These are phyloP conservation scores for Torulaspora gathmanii DNA, from an alignment of 805 yeast species.

Conservation along the genomic window DNA sequence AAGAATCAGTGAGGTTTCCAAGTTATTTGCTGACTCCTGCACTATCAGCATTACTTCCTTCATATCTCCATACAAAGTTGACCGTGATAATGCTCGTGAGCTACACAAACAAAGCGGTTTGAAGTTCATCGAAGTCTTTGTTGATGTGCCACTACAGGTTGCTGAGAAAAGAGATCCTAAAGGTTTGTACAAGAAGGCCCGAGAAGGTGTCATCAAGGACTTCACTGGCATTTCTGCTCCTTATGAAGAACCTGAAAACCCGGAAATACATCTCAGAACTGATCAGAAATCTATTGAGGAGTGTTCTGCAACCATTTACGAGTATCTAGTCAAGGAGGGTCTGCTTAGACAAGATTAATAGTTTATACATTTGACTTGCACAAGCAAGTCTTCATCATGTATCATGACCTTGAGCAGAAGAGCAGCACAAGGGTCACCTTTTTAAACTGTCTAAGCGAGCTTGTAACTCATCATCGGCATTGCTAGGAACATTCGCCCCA, in stretches of 20 bases:
- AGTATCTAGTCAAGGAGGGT: slow-evolving; percentile 55
- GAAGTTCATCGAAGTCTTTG: slow-evolving; percentile 85
- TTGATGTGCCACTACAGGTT: slow-evolving; percentile 88
- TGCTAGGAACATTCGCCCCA: slow-evolving; percentile 20
- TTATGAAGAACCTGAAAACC: slow-evolving; percentile 81
- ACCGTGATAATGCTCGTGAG: slow-evolving; percentile 80
- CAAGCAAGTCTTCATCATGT: background rate
- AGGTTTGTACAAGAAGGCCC: slow-evolving; percentile 93
- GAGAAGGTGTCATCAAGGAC: slow-evolving; percentile 89
- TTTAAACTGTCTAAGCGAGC: slow-evolving; percentile 82
- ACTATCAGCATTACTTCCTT: slow-evolving; percentile 83
- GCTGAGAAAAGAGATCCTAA: slow-evolving; percentile 98
- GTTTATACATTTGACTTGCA: slow-evolving; percentile 2
- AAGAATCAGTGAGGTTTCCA: slow-evolving; percentile 91
- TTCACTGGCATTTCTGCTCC: slow-evolving; percentile 96
- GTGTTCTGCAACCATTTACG: slow-evolving; percentile 66
- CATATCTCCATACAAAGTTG: slow-evolving; percentile 84
- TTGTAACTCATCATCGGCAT: slow-evolving; percentile 78
- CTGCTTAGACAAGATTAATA: slow-evolving; percentile 16
- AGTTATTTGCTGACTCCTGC: slow-evolving; percentile 90
- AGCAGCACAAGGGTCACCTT: slow-evolving; percentile 33
- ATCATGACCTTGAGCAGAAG: background rate
- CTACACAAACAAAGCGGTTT: slow-evolving; percentile 69
- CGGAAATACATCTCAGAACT: slow-evolving; percentile 79
- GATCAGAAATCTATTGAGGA: slow-evolving; percentile 71